Evolutionary conservation across 2,329 filamentous ascomycete genomes (phyloP), one percentile per base, ranked within the genome.

Genomic region (Nigrospora oryzae): DNA sequence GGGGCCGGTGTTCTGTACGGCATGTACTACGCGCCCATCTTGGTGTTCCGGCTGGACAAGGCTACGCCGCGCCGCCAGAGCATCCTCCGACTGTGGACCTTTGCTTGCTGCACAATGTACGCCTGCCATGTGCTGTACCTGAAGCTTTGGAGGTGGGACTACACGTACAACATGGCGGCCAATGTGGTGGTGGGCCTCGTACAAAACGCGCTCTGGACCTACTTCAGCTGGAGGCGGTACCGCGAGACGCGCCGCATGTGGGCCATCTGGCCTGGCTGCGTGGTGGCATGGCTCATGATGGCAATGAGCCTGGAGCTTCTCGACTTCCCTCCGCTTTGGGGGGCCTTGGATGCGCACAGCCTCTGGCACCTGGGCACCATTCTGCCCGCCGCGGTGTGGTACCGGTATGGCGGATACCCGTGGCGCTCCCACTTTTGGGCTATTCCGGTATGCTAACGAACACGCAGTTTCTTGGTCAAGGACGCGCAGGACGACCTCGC

Each of bases 291-390:
- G 89, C 77, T 98, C 54, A 81, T 91, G 55, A 69, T 91, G 61
- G 89, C 87, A 33, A 98, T 98, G 93, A 91, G 91, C 63, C 72
- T 98, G 64, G 93, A 98, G 69, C 64, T 98, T 55, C 79, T 97
- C 51, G 93, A 98, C 64, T 98, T 98, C 58, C 80, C 93, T 44
- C 93, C 93, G 2, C 75, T 86, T 67, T 74, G 78, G 63, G 86
- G 88, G 8, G 81, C 84, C 63, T 66, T 98, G 42, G 93, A 98
- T 72, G 93, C 93, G 4, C 93, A 98, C 68, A 90, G 87, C 58
- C 65, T 98, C 51, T 98, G 93, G 93, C 93, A 98, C 74, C 63
- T 95, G 49, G 89, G 90, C 46, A 98, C 93, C 0, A 91, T 98
- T 42, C 77, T 78, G 31, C 93, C 93, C 11, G 88, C 88, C 0